Base-by-base conservation (phyloP, 106 monocot species). In the Agapanthus africanus region DNA sequence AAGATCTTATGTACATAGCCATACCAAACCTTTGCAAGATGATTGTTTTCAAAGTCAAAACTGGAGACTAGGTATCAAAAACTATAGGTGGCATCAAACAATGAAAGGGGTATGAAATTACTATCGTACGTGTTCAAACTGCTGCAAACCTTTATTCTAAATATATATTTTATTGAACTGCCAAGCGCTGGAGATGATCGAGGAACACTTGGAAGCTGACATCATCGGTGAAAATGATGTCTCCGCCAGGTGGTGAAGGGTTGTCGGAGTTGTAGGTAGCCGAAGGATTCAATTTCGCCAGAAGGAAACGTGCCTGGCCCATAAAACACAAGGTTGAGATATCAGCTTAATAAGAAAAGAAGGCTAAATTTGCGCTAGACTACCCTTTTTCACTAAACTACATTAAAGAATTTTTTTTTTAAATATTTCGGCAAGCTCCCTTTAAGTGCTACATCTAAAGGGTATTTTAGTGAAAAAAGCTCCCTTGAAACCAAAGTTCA, bases 191-290 rank as follows among this genome's bases (percentile, higher is more conserved):
- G 26, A 93, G 86, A 84, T 93, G 89, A 36, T 93, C 93, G 73
- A 89, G 71, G 84, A 93, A 93, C 26, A 89, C 83, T 51, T 93
- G 77, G 38, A 89, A 89, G 84, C 89, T 89, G 39, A 93, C 93
- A 71, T 93, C 93, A 70, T 93, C 93, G 0, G 89, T 93, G 79
- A 86, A 89, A 70, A 93, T 77, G 70, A 93, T 37, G 38, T 93
- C 93, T 5, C 93, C 89, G 28, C 93, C 93, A 37, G 80, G 83
- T 33, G 79, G 71, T 0, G 83, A 77, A 31, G 75, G 79, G 61
- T 77, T 79, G 66, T 83, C 78, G 3, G 93, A 86, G 74, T 86
- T 89, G 70, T 93, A 84, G 14, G 88, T 81, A 11, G 80, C 88
- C 4, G 93, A 93, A 54, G 93, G 93, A 62, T 93, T 93, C 59